A percentile compares a stretch with the other conserved stretches of the same genome.
These are phyloP conservation scores for Diaporthe vexans DNA, from an alignment of 2,329 filamentous ascomycete genomes.

Conservation along the genomic window DNA sequence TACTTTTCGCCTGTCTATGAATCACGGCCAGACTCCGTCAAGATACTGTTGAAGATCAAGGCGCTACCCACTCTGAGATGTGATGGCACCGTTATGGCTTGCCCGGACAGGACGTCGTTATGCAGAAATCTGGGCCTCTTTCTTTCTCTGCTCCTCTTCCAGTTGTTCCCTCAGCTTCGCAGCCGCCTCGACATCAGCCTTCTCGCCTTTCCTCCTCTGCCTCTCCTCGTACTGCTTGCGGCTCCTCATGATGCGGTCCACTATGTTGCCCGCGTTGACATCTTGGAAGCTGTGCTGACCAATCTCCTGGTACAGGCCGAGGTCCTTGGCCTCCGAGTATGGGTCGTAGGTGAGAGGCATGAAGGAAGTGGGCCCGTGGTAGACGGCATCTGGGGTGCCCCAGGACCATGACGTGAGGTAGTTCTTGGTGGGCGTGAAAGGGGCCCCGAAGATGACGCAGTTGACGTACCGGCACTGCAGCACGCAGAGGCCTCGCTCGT, in stretches of 20 bases:
- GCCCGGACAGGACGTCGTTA: neutral
- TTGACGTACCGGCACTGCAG: constrained; percentile 95
- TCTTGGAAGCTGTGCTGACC: constrained; percentile 83
- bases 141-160: constrained; percentile 69
- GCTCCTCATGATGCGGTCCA: constrained; percentile 89
- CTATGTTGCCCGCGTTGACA: constrained; percentile 80
- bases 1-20: constrained; percentile 1
- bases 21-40: neutral
- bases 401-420: constrained; percentile 84
- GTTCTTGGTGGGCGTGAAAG: constrained; percentile 84
- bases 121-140: constrained; percentile 54
- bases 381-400: constrained; percentile 83
- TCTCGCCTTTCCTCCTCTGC: constrained; percentile 90
- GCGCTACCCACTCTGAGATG: neutral
- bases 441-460: constrained; percentile 89
- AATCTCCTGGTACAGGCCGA: constrained; percentile 89
- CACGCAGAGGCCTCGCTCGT: constrained; percentile 94
- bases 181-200: constrained; percentile 81
- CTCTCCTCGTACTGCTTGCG: constrained; percentile 91
- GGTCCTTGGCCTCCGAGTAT: constrained; percentile 82
- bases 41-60: constrained; percentile 13
- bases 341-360: constrained; percentile 85
- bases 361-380: constrained; percentile 96
- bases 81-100: neutral
- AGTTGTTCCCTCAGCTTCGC: constrained; percentile 73